These are phyloP conservation scores for Pseudomassariella vexata DNA, from an alignment of 2,329 filamentous ascomycete species.

Conservation along the genomic window DNA sequence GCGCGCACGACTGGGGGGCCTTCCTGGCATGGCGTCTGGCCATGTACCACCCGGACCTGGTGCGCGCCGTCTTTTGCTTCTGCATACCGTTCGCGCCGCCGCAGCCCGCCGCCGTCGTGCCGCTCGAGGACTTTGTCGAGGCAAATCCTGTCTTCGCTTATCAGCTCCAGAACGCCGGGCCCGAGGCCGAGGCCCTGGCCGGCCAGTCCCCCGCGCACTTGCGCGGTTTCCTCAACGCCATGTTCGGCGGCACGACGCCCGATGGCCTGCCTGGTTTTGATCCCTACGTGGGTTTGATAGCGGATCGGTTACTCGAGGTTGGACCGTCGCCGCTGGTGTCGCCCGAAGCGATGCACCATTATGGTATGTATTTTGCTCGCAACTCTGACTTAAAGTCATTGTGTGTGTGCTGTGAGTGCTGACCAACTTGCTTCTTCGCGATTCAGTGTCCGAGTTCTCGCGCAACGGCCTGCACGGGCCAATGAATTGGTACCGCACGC, in stretches of 20 bases:
- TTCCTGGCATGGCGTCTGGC: slow-evolving; percentile 68
- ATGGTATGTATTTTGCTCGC: too few species aligned
- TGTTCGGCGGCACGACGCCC: slow-evolving; percentile 62
- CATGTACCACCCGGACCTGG: slow-evolving; percentile 65
- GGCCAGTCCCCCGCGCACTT: slow-evolving; percentile 51
- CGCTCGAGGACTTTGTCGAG: slow-evolving; percentile 53
- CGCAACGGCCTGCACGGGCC: slow-evolving; percentile 71
- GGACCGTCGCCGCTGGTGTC: slow-evolving; percentile 53
- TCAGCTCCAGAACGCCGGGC: slow-evolving; percentile 72
- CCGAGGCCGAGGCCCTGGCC: slow-evolving; percentile 58
- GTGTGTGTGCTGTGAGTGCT: too few species aligned
- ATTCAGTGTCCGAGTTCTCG: slow-evolving; percentile 70
- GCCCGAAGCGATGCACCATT: slow-evolving; percentile 65
- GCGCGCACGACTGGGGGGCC: slow-evolving; percentile 93
- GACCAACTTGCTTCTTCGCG: too few species aligned
- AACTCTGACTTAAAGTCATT: too few species aligned
- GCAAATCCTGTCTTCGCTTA: slow-evolving; percentile 69
- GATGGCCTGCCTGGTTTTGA: slow-evolving; percentile 53
- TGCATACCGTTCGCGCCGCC: slow-evolving; percentile 71
- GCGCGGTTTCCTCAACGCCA: slow-evolving; percentile 60
- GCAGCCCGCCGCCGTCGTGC: slow-evolving; percentile 40
- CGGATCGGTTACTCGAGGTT: slow-evolving; percentile 57
- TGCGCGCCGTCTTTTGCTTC: slow-evolving; percentile 71
- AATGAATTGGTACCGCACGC: slow-evolving; percentile 82
- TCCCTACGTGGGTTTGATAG: slow-evolving; percentile 54